These are phyloP conservation scores for Claviceps capensis DNA, from an alignment of 2,329 filamentous ascomycete species.

Conservation along the genomic window DNA sequence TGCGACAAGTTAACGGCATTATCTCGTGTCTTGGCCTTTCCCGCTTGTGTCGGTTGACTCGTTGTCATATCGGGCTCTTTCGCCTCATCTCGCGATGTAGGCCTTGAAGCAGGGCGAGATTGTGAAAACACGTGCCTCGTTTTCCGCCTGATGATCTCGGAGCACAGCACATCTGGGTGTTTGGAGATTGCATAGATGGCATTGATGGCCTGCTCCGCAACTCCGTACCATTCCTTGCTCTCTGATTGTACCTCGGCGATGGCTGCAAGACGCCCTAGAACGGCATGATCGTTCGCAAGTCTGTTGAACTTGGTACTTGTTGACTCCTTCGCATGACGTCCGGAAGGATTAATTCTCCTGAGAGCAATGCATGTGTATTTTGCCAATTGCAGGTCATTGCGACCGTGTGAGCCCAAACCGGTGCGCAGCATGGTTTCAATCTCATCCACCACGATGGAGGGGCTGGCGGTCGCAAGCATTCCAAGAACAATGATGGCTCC, in stretches of 20 bases:
- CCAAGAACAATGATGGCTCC: constrained; percentile 93
- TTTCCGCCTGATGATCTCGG: constrained; percentile 77
- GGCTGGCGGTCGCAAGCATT: constrained; percentile 87
- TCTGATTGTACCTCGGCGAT: constrained; percentile 78
- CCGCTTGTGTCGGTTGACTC: constrained; percentile 6
- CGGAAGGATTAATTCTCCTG: constrained; percentile 74
- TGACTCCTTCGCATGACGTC: constrained; percentile 65
- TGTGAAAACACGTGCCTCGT: constrained; percentile 64
- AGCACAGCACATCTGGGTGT: constrained; percentile 86
- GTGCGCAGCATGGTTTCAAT: constrained; percentile 91
- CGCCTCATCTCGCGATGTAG: constrained; percentile 26
- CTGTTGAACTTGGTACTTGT: constrained; percentile 51
- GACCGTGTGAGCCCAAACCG: constrained; percentile 68
- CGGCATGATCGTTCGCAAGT: constrained; percentile 82
- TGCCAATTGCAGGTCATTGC: constrained; percentile 72
- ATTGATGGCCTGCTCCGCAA: constrained; percentile 90
- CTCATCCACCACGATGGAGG: constrained; percentile 85
- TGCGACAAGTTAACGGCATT: constrained; percentile 72
- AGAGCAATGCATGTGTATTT: constrained; percentile 94
- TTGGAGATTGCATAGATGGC: constrained; percentile 91
- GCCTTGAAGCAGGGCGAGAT: constrained; percentile 28
- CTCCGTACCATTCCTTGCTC: constrained; percentile 90
- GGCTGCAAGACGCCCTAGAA: constrained; percentile 64
- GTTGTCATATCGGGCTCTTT: constrained; percentile 16
- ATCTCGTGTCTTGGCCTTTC: constrained; percentile 41